Conservation (phyloP, 306 rosid genomes). For the Acmispon strigosus region DNA sequence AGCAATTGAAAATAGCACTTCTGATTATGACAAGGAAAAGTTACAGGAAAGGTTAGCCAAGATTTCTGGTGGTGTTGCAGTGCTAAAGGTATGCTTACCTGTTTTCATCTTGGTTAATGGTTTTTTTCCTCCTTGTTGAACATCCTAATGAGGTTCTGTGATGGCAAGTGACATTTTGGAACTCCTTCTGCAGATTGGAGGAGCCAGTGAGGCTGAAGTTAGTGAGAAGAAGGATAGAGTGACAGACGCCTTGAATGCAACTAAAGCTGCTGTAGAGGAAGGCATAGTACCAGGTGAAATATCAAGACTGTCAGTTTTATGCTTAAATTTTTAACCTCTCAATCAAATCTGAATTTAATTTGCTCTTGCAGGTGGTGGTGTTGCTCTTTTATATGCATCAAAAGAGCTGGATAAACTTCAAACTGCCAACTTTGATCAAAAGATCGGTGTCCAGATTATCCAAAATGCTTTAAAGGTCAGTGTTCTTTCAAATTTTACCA, state of each 20-base stretch:
- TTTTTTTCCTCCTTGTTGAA: neutral
- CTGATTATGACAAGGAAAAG: conserved; percentile 94
- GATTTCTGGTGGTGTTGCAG: conserved; percentile 98
- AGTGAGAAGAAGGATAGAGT: conserved; percentile 95
- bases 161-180: neutral
- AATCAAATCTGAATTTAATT: neutral
- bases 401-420: conserved; percentile 73
- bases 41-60: conserved; percentile 91
- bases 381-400: conserved; percentile 94
- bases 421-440: conserved; percentile 91
- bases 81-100: conserved; percentile 53
- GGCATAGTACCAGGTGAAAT: conserved; percentile 79
- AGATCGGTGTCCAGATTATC: conserved; percentile 91
- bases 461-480: conserved; percentile 89
- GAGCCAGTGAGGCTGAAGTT: conserved; percentile 97
- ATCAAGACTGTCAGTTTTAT: neutral
- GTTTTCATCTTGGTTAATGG: neutral
- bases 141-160: neutral
- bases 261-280: conserved; percentile 98
- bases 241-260: conserved; percentile 92
- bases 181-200: conserved; percentile 62
- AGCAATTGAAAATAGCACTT: conserved; percentile 65
- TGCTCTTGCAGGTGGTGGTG: conserved; percentile 66
- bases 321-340: neutral
- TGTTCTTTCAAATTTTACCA: neutral